These are phyloP conservation scores for Exophiala dermatitidis DNA, from an alignment of 2,329 filamentous ascomycete genomes.

Conservation along the genomic window DNA sequence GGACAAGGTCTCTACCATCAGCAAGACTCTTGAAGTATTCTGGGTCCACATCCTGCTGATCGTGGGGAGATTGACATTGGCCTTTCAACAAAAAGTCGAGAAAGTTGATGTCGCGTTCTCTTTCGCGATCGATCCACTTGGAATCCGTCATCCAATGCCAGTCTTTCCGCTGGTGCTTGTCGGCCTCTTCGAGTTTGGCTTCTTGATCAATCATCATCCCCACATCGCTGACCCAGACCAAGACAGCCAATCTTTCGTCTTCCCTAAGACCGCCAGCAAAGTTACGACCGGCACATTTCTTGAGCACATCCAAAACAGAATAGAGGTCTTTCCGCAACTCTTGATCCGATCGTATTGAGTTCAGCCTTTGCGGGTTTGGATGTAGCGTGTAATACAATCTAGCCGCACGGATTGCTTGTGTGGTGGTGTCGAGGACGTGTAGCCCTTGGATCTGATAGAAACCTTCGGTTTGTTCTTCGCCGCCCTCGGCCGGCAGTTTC, in stretches of 20 bases:
- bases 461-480: constrained; percentile 47
- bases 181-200: constrained; percentile 66
- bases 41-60: constrained; percentile 20
- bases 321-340: constrained; percentile 77
- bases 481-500: constrained; percentile 33
- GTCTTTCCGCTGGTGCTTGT: constrained; percentile 61
- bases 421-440: constrained; percentile 86
- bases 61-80: constrained; percentile 9
- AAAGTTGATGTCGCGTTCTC: constrained; percentile 74
- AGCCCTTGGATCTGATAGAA: constrained; percentile 87
- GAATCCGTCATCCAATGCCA: constrained; percentile 67
- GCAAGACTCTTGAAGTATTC: constrained; percentile 65
- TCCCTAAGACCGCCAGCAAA: constrained; percentile 75
- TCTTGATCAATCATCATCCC: constrained; percentile 69
- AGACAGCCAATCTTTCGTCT: constrained; percentile 69
- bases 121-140: constrained; percentile 64
- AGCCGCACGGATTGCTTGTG: constrained; percentile 87
- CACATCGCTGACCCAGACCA: constrained; percentile 71
- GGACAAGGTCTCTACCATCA: constrained; percentile 73
- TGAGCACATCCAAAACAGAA: constrained; percentile 80
- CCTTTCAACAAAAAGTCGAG: constrained; percentile 58
- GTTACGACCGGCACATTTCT: constrained; percentile 79
- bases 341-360: constrained; percentile 80
- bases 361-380: constrained; percentile 74
- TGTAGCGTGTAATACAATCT: constrained; percentile 96